phyloP scores from a whole-genome alignment of 2,329 filamentous ascomycete species.

The Curvularia verruculosa region DNA sequence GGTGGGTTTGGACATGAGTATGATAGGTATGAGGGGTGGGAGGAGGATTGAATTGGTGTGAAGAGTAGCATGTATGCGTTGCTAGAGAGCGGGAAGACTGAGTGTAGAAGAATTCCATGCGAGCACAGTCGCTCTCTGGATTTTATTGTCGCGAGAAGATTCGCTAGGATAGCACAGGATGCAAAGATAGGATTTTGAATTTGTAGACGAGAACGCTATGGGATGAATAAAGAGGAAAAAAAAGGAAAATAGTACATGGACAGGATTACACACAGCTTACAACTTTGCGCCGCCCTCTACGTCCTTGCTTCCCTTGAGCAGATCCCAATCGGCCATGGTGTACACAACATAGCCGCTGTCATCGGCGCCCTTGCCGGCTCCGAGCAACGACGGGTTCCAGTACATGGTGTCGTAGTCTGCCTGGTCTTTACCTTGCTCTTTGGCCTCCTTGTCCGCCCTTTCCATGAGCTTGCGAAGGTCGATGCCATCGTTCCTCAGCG shows the following conservation, averaged over 20 bases:
- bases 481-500: slow-evolving; percentile 70
- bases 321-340: slow-evolving; percentile 63
- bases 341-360: slow-evolving; percentile 64
- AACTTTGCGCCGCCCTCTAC: slow-evolving; percentile 23
- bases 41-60: background rate
- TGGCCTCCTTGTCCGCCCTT: slow-evolving; percentile 41
- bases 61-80: too few relatives aligned
- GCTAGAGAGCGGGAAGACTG: too few relatives aligned
- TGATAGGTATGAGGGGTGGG: background rate
- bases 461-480: slow-evolving; percentile 59
- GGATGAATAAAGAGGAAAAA: slow-evolving; percentile 1
- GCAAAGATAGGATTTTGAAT: background rate
- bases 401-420: slow-evolving; percentile 54
- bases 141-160: background rate
- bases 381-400: slow-evolving; percentile 54
- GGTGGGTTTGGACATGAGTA: background rate
- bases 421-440: slow-evolving; percentile 44
- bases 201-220: slow-evolving; percentile 7
- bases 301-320: slow-evolving; percentile 49
- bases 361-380: slow-evolving; percentile 43
- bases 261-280: slow-evolving; percentile 5
- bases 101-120: background rate
- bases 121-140: background rate
- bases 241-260: background rate
- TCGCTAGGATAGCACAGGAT: background rate